Percentiles rank a stretch among this genome's conserved stretches.
These are phyloP conservation scores for Elongisporangium senticosum DNA, from an alignment of 352 stramenopile species.

Conservation along the genomic window DNA sequence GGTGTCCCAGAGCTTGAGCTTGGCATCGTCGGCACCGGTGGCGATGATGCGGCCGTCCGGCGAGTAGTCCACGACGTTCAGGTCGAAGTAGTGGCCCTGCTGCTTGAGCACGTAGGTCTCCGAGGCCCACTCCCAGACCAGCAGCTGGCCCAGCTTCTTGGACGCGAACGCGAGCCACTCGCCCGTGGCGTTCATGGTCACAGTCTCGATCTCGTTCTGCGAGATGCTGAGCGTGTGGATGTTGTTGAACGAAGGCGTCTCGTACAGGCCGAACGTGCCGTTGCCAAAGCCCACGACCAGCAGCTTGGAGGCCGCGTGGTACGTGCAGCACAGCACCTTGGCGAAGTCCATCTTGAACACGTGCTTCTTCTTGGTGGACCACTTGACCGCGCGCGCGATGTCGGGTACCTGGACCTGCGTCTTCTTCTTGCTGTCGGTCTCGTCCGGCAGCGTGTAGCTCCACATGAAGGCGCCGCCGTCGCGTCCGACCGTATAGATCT, in stretches of 20 bases:
- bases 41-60: constrained; percentile 95
- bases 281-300: constrained; percentile 96
- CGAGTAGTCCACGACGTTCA: constrained; percentile 96
- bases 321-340: constrained; percentile 86
- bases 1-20: constrained; percentile 98
- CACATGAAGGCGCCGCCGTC: constrained; percentile 87
- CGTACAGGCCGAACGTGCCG: constrained; percentile 98
- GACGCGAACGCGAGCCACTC: constrained; percentile 99
- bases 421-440: constrained; percentile 14
- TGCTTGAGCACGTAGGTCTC: constrained; percentile 99
- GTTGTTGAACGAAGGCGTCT: constrained; percentile 93
- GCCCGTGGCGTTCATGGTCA: constrained; percentile 93
- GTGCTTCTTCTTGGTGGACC: constrained; percentile 82
- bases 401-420: constrained; percentile 33
- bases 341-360: constrained; percentile 89
- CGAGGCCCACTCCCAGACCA: constrained; percentile 99
- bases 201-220: constrained; percentile 87
- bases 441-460: constrained; percentile 59
- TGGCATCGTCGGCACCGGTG: constrained; percentile 98
- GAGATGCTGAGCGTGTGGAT: constrained; percentile 96
- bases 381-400: constrained; percentile 74
- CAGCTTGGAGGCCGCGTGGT: constrained; percentile 81
- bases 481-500: constrained; percentile 84
- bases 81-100: constrained; percentile 98
- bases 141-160: constrained; percentile 95